Evolutionary conservation across 257 asterid genomes (phyloP).

Genomic region (Rubia yunnanensis): DNA sequence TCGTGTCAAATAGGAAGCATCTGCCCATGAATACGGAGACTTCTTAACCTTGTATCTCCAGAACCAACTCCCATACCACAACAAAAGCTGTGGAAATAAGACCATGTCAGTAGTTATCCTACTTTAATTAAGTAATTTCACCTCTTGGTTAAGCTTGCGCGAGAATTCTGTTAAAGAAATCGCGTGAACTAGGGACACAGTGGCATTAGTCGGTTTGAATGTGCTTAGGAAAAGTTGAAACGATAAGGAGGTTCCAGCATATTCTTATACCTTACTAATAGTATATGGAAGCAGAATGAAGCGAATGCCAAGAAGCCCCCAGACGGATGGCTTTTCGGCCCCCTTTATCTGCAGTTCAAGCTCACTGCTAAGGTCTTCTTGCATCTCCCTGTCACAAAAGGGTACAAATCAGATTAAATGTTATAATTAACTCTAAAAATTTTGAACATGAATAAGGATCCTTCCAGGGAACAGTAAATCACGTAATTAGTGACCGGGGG

Average conservation of each 20-base stretch:
- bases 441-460: neutral
- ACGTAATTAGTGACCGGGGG: neutral
- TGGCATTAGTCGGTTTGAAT: too few relatives aligned
- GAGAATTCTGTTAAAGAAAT: neutral
- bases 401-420: neutral
- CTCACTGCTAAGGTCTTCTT: conserved; percentile 83
- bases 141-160: neutral
- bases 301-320: conserved; percentile 78
- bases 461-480: neutral
- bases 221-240: neutral
- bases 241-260: neutral
- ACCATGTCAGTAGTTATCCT: conserved; percentile 10
- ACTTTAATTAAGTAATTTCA: conserved; percentile 1
- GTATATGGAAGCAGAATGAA: conserved; percentile 86
- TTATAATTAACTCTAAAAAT: neutral
- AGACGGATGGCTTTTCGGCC: conserved; percentile 83
- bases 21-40: conserved; percentile 74
- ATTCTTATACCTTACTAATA: conserved; percentile 47
- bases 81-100: conserved; percentile 40
- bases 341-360: conserved; percentile 90
- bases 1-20: conserved; percentile 75
- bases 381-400: conserved; percentile 46
- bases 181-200: neutral
- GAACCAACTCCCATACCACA: conserved; percentile 76
- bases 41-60: conserved; percentile 79